Evolutionary conservation across 2,329 filamentous ascomycete species (phyloP).

Genomic region (Neofusicoccum umdonicola): DNA sequence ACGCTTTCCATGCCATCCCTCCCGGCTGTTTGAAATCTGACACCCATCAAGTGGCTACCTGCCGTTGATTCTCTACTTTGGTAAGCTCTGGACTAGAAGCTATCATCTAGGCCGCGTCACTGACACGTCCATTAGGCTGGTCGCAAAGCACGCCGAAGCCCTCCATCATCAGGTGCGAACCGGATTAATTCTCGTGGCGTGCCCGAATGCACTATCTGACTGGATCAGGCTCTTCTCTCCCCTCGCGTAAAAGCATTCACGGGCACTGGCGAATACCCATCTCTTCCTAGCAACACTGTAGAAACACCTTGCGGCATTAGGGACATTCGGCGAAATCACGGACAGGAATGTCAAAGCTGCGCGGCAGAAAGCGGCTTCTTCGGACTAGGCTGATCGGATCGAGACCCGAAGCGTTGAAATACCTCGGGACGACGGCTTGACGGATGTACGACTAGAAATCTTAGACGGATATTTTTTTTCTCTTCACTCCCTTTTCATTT

Average conservation of each 20-base stretch:
- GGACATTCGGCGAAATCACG: background rate
- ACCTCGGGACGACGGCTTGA: background rate
- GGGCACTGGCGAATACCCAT: background rate
- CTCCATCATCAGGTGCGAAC: conserved; percentile 64
- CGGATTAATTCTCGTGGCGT: background rate
- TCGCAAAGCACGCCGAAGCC: conserved; percentile 91
- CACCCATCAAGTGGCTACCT: conserved; percentile 75
- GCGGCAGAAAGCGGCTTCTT: background rate
- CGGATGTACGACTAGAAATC: conserved; percentile 10
- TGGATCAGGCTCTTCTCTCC: background rate
- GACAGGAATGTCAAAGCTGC: background rate
- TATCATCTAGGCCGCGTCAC: background rate
- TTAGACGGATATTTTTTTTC: conserved; percentile 6
- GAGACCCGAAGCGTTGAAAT: background rate
- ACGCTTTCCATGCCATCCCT: conserved; percentile 37
- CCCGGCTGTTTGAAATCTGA: conserved; percentile 25
- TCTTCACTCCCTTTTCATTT: background rate
- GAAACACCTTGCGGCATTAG: background rate
- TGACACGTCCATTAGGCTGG: conserved; percentile 66
- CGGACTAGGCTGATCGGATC: background rate
- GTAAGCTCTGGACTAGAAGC: conserved; percentile 48
- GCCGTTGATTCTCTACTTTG: conserved; percentile 93
- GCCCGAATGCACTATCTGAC: background rate
- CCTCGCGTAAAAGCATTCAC: conserved; percentile 1
- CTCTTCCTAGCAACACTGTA: background rate